phyloP scores from a whole-genome alignment of 2,329 filamentous ascomycete species.

The Colletotrichum zoysiae region DNA sequence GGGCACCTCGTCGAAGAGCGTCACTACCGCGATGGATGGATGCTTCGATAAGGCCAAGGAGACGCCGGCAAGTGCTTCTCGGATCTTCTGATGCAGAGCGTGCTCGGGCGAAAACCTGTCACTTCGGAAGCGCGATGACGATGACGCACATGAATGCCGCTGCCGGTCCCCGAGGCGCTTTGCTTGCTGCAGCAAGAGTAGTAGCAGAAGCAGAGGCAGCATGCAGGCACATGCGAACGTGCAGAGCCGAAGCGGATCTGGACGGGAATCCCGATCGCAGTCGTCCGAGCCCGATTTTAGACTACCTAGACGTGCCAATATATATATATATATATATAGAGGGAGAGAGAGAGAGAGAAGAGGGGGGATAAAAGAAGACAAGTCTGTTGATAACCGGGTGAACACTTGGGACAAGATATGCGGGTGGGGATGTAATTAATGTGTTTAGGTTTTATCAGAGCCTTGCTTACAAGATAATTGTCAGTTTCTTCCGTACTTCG shows the following conservation, averaged over 20 bases:
- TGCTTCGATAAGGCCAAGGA: background rate
- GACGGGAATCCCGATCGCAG: background rate
- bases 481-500: background rate
- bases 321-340: too few relatives aligned
- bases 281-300: background rate
- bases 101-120: background rate
- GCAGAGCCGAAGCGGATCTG: slow-evolving; percentile 12
- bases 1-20: background rate
- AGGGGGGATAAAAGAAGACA: background rate
- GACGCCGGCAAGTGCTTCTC: background rate
- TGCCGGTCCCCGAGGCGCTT: background rate
- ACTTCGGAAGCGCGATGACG: slow-evolving; percentile 4
- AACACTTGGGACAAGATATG: background rate
- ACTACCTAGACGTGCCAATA: background rate
- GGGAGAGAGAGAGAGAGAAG: too few relatives aligned
- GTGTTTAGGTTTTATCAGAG: background rate
- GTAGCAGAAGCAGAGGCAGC: background rate
- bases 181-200: background rate
- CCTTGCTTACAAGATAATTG: background rate
- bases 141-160: background rate
- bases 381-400: background rate
- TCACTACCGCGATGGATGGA: too few relatives aligned
- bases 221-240: background rate
- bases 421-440: background rate
- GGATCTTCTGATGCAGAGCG: background rate